Evolutionary conservation across 2,329 filamentous ascomycete species (phyloP).

Genomic region (Uncinocarpus reesii): DNA sequence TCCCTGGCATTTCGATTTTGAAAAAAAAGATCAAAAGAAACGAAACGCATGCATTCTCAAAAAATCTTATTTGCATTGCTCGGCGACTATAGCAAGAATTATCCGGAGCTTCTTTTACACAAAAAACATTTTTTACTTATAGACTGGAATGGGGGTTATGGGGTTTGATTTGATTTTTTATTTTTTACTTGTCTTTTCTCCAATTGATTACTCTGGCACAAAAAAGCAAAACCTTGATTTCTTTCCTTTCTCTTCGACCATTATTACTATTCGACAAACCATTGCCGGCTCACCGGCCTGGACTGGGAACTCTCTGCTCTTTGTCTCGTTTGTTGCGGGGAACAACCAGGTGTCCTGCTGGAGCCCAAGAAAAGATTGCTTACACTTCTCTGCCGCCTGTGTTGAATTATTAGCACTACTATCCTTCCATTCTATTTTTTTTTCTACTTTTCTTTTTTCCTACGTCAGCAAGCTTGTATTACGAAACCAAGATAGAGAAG

Average conservation of each 20-base stretch:
- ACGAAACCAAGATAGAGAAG: conserved; percentile 7
- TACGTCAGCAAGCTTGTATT: neutral
- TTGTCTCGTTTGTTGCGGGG: no score
- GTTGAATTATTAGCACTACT: no score
- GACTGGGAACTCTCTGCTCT: no score
- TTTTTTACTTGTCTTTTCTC: neutral
- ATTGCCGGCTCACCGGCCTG: neutral
- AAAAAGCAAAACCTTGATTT: conserved; percentile 4
- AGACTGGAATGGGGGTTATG: conserved; percentile 3
- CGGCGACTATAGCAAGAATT: conserved; percentile 6
- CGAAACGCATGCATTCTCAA: neutral
- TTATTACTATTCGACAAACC: neutral
- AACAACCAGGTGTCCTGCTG: no score
- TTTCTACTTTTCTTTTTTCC: neutral
- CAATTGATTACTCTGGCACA: neutral
- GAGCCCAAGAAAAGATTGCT: no score
- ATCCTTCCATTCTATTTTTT: neutral
- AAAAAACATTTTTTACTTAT: no score
- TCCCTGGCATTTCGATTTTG: neutral
- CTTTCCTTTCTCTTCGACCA: neutral
- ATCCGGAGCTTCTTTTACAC: neutral
- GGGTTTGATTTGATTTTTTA: neutral
- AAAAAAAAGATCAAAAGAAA: neutral
- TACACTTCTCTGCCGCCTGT: neutral
- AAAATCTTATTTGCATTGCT: conserved; percentile 5